Evolutionary conservation across 208 protist genomes (phyloP), one percentile per base, ranked within the genome.

Genomic region (Trypanosomatidae sp.): DNA sequence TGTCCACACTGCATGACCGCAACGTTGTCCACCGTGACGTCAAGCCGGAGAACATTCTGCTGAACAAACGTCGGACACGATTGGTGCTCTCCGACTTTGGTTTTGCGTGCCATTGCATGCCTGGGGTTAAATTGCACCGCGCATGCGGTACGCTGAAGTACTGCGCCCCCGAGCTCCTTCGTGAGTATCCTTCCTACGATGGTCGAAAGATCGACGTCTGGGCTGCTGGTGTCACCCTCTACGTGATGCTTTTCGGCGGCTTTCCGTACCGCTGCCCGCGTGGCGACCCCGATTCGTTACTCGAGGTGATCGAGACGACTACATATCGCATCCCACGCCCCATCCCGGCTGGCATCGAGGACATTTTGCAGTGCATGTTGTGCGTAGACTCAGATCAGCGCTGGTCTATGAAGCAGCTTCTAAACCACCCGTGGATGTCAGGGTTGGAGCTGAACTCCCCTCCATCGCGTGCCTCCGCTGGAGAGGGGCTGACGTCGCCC

Each of bases 221-320:
- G 93, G 90, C 91, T 1, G 81, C 90, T 25, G 94, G 94, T 44
- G 91, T 98, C 4, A 96, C 90, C 10, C 76, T 98, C 9, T 97
- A 94, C 75, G 76, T 96, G 41, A 91, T 98, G 86, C 83, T 99
- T 41, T 98, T 96, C 66, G 88, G 92, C 17, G 58, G 59, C n/a
- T 88, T 99, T 44, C 98, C 98, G 28, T 99, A 99, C 69, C 66
- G 84, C 66, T 80, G 97, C 69, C 22, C 74, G 15, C 65, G 49
- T n/a, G 49, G 62, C 0, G 77, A 84, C 76, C 65, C 83, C 3
- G 91, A 96, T 41, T 73, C 62, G 28, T 66, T 93, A 33, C 86
- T 98, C 39, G 60, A 85, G 62, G 71, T 75, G 47, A 95, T 97
- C 39, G 62, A 69, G 19, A 60, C 71, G 39, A 92, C 84, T n/a